These are phyloP conservation scores for Hippophae gyantsensis DNA, from an alignment of 306 rosid species.

Conservation along the genomic window DNA sequence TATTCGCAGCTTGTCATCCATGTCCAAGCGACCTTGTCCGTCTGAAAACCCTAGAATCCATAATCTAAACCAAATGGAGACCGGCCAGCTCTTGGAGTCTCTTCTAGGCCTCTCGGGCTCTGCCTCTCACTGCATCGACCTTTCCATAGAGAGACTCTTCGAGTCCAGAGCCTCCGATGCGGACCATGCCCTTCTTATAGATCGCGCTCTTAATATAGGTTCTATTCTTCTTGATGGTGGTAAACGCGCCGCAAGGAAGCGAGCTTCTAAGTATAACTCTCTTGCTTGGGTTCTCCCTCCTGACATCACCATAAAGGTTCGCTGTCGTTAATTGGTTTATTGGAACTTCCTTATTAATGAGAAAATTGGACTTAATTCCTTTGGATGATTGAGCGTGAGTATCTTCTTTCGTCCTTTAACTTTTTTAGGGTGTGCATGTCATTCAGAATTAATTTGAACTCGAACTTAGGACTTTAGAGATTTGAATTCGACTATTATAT, in stretches of 20 bases:
- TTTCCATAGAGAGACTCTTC: constrained; percentile 70
- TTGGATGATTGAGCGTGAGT: background rate
- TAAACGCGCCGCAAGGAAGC: constrained; percentile 61
- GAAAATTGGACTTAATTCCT: background rate
- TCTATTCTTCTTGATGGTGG: constrained; percentile 71
- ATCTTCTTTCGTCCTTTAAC: background rate
- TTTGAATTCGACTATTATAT: no score
- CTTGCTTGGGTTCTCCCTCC: constrained; percentile 79
- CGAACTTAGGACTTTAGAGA: no score
- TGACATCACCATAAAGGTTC: constrained; percentile 84
- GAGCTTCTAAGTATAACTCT: constrained; percentile 76
- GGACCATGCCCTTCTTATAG: constrained; percentile 65
- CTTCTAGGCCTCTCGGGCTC: constrained; percentile 55
- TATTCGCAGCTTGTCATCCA: constrained; percentile 41
- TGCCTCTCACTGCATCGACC: constrained; percentile 52
- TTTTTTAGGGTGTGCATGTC: background rate
- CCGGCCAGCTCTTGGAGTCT: constrained; percentile 31
- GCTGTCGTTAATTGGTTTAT: background rate
- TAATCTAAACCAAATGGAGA: constrained; percentile 31
- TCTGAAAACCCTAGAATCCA: constrained; percentile 58
- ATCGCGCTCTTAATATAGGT: constrained; percentile 68
- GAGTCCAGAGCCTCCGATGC: constrained; percentile 46
- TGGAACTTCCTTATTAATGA: background rate
- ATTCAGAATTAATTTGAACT: background rate
- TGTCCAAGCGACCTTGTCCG: constrained; percentile 92